A percentile compares a stretch with the other conserved stretches of the same genome.
These are phyloP conservation scores for Puccinia coronata DNA, from an alignment of 1,284 basidiomycete species.

Conservation along the genomic window DNA sequence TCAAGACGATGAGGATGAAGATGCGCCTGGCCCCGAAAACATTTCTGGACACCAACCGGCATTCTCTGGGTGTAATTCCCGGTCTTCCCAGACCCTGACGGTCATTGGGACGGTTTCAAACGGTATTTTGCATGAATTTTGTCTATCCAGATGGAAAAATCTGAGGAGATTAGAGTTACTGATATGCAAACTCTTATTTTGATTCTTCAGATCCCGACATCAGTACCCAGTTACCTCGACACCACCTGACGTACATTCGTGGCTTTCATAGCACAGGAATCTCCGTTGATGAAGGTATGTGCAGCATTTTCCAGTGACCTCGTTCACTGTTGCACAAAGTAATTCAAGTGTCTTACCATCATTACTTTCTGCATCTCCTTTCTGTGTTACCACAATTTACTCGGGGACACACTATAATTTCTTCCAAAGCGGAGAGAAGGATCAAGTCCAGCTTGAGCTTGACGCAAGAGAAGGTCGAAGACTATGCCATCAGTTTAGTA, in stretches of 20 bases:
- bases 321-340: background rate
- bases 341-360: background rate
- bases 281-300: background rate
- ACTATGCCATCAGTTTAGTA: constrained; percentile 4
- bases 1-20: constrained; percentile 15
- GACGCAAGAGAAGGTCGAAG: background rate
- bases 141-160: background rate
- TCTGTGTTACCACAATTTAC: no score
- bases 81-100: background rate
- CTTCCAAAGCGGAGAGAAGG: constrained; percentile 4
- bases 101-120: constrained; percentile 8
- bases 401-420: background rate
- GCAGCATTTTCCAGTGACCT: background rate
- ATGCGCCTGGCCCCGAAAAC: background rate
- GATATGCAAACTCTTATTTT: background rate
- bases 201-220: background rate
- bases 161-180: background rate
- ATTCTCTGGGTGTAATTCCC: constrained; percentile 2
- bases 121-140: background rate
- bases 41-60: background rate
- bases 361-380: background rate
- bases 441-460: background rate
- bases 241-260: constrained; percentile 9
- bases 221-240: background rate
- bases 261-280: background rate